These are phyloP conservation scores for Hebeloma cylindrosporum DNA, from an alignment of 768 basidiomycete genomes.

Conservation along the genomic window DNA sequence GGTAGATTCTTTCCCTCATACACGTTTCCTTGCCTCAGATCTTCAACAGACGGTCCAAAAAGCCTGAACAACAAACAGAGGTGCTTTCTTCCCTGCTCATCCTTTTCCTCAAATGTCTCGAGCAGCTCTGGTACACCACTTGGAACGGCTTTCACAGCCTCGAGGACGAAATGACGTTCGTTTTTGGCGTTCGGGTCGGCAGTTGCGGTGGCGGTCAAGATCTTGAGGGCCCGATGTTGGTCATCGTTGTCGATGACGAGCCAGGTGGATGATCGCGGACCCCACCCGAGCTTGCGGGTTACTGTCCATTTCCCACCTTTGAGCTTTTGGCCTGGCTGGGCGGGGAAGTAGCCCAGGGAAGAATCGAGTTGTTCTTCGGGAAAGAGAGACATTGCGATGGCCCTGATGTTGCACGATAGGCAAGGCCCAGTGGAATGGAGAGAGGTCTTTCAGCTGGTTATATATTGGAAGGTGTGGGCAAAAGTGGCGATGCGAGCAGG, in stretches of 20 bases:
- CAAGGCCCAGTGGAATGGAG: too few species aligned
- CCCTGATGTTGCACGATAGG: too few species aligned
- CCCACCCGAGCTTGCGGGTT: conserved; percentile 52
- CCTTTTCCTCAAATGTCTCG: conserved; percentile 6
- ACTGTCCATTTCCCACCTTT: conserved; percentile 43
- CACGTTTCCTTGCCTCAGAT: conserved; percentile 6
- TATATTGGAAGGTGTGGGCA: too few species aligned
- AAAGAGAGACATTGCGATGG: conserved; percentile 15
- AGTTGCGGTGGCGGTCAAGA: conserved; percentile 12
- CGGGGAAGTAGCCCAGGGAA: conserved; percentile 12
- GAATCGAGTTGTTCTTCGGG: conserved; percentile 19
- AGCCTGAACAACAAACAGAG: conserved; percentile 8
- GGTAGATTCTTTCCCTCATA: conserved; percentile 7
- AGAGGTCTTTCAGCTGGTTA: too few species aligned
- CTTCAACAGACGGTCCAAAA: conserved; percentile 12
- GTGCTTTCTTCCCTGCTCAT: conserved; percentile 8
- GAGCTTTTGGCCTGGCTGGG: conserved; percentile 11
- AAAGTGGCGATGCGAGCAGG: too few species aligned
- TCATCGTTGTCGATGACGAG: conserved; percentile 24
- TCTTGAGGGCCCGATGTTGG: conserved; percentile 8
- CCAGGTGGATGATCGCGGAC: too few species aligned
- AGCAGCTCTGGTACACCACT: conserved; percentile 5
- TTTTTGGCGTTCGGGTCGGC: conserved; percentile 4
- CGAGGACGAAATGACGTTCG: conserved; percentile 6
- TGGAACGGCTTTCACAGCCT: background rate